These are phyloP conservation scores for Lachnellula willkommii DNA, from an alignment of 2,329 filamentous ascomycete genomes.

Conservation along the genomic window DNA sequence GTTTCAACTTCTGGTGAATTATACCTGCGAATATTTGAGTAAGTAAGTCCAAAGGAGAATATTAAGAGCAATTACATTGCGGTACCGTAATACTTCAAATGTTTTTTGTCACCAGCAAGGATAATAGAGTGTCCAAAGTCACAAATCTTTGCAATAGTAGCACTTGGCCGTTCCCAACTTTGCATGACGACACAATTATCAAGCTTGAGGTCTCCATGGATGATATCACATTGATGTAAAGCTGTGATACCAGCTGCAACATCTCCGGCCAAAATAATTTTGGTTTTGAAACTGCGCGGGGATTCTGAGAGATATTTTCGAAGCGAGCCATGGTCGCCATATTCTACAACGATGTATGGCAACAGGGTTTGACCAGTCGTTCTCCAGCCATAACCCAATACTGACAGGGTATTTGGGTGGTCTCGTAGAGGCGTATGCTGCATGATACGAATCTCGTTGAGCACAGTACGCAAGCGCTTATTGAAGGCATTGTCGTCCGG, in stretches of 20 bases:
- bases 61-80: not conserved
- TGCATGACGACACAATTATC: not conserved
- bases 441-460: not conserved
- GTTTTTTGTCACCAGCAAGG: not conserved
- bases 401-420: not conserved
- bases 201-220: constrained; percentile 2
- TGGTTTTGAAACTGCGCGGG: not conserved
- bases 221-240: not conserved
- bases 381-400: not conserved
- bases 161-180: not conserved
- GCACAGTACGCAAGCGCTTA: not conserved
- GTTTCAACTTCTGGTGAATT: not conserved
- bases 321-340: not conserved
- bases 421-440: not conserved
- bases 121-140: constrained; percentile 5
- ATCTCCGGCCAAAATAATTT: not conserved
- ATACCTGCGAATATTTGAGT: not conserved
- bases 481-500: not conserved
- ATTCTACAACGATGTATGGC: not conserved
- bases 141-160: constrained; percentile 1
- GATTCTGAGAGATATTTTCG: not conserved
- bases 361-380: not conserved
- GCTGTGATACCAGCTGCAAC: not conserved
- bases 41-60: not conserved
- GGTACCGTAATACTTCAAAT: constrained; percentile 1